Evolutionary conservation across 306 rosid genomes (phyloP).

Genomic region (Malus sylvestris): DNA sequence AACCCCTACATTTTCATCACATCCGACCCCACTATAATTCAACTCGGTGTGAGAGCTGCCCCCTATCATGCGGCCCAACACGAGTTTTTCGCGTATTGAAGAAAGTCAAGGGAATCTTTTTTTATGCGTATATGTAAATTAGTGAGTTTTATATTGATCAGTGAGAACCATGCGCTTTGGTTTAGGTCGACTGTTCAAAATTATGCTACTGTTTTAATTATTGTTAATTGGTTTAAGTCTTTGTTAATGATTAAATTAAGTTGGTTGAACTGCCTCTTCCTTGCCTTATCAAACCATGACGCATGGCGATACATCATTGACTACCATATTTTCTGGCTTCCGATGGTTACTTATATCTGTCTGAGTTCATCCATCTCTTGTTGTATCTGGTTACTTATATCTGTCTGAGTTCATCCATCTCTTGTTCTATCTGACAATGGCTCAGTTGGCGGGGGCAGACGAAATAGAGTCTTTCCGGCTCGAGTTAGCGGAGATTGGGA

Average conservation of each 20-base stretch:
- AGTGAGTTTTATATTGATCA: too few relatives aligned
- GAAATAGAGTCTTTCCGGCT: conserved; percentile 24
- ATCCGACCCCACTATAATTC: too few relatives aligned
- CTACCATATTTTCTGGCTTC: neutral
- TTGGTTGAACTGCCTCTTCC: conserved; percentile 5
- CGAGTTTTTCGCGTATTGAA: too few relatives aligned
- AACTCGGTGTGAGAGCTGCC: too few relatives aligned
- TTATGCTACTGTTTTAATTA: neutral
- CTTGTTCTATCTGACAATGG: conserved; percentile 26
- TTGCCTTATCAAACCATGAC: conserved; percentile 27
- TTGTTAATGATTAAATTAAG: neutral
- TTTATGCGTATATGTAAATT: neutral
- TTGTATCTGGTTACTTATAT: neutral
- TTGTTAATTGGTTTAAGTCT: neutral
- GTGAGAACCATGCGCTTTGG: neutral
- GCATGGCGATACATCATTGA: conserved; percentile 23
- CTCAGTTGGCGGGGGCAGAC: conserved; percentile 44
- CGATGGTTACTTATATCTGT: neutral
- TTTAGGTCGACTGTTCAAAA: neutral
- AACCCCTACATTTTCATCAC: too few relatives aligned
- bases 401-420: neutral
- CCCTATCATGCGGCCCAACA: too few relatives aligned
- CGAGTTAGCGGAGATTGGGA: conserved; percentile 25
- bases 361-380: neutral
- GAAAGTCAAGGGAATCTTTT: neutral